These are phyloP conservation scores for Pochonia chlamydosporia DNA, from an alignment of 2,329 filamentous ascomycete species.

Conservation along the genomic window DNA sequence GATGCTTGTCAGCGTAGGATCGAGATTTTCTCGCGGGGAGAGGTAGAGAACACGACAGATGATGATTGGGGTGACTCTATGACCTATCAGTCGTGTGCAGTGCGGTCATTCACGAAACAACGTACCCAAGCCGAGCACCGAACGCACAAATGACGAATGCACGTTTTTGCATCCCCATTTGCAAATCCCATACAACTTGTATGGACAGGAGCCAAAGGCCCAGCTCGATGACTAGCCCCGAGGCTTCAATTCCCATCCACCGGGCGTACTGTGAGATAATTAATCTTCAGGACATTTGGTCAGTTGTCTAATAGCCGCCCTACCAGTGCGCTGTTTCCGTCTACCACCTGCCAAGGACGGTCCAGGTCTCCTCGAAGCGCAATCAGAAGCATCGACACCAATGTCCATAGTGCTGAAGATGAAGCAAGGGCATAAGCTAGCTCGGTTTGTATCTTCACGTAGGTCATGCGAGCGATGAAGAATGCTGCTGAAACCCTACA, in stretches of 20 bases:
- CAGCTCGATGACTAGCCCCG: constrained; percentile 5
- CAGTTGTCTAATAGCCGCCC: not conserved
- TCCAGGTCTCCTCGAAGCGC: not conserved
- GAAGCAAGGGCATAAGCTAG: constrained; percentile 4
- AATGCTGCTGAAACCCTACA: constrained; percentile 7
- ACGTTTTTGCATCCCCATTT: constrained; percentile 5
- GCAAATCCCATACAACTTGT: constrained; percentile 7
- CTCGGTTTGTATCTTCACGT: constrained; percentile 5
- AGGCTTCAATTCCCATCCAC: constrained; percentile 7
- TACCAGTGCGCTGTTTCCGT: not conserved
- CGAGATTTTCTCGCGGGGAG: not conserved
- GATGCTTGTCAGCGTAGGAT: constrained; percentile 2
- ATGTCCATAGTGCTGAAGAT: constrained; percentile 4
- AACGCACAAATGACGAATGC: constrained; percentile 8
- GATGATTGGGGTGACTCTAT: constrained; percentile 3
- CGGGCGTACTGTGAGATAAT: not conserved
- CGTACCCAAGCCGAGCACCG: constrained; percentile 7
- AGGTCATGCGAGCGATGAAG: constrained; percentile 7
- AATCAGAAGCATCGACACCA: constrained; percentile 1
- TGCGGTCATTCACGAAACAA: not conserved
- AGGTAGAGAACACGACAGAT: constrained; percentile 6
- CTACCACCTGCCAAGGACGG: constrained; percentile 4
- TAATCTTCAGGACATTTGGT: not conserved
- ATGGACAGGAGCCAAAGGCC: constrained; percentile 6
- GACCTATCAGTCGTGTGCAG: not conserved